Conservation (phyloP, 1,284 basidiomycete genomes). For the Naganishia cerealis region DNA sequence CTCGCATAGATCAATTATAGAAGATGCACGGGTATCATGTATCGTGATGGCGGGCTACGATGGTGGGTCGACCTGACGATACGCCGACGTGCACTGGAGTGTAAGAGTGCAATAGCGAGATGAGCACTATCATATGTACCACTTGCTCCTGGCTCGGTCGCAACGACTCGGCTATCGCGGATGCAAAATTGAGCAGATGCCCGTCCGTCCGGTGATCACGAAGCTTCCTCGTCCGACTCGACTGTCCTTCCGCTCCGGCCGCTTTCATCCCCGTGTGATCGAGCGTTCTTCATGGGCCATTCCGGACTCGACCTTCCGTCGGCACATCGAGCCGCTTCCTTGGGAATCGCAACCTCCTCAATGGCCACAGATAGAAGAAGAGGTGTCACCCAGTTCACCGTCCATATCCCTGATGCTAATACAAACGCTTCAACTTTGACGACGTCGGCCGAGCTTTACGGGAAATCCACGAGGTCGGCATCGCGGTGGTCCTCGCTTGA, state of each 20-base stretch:
- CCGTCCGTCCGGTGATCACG: too few relatives aligned
- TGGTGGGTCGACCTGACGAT: too few relatives aligned
- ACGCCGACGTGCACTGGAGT: too few relatives aligned
- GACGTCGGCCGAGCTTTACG: background rate
- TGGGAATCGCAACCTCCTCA: background rate
- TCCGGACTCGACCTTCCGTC: background rate
- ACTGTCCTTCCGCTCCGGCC: background rate
- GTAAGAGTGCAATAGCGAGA: too few relatives aligned
- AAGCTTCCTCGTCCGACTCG: too few relatives aligned
- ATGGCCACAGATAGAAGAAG: constrained; percentile 11
- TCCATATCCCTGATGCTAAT: constrained; percentile 17
- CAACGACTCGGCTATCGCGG: background rate
- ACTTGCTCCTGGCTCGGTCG: background rate
- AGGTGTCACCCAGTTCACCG: constrained; percentile 27
- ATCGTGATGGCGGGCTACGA: too few relatives aligned
- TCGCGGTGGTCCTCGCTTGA: constrained; percentile 76
- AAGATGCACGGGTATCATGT: too few relatives aligned
- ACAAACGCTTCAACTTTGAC: background rate
- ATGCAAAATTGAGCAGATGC: background rate
- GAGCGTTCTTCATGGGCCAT: background rate
- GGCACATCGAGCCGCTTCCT: background rate
- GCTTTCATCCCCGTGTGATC: background rate
- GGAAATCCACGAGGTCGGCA: background rate
- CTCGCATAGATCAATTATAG: too few relatives aligned
- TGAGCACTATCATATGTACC: too few relatives aligned